Conservation (phyloP, 345 rosid genomes). For the Mangifera indica region DNA sequence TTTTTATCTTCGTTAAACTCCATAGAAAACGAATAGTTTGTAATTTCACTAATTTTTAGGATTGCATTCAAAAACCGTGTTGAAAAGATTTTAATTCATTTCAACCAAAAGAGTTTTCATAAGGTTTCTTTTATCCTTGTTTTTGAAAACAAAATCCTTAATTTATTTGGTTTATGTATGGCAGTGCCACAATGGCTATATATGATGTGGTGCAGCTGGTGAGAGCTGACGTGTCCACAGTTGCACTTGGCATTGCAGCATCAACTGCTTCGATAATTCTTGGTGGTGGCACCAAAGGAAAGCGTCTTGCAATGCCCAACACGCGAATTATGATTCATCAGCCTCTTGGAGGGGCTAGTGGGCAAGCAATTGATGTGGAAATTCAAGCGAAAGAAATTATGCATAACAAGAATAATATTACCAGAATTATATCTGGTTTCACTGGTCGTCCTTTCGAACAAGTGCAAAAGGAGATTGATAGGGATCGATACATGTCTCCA, state of each 20-base stretch:
- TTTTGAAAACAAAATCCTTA: neutral
- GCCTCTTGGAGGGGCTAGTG: constrained; percentile 91
- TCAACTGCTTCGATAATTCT: constrained; percentile 91
- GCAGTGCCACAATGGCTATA: constrained; percentile 95
- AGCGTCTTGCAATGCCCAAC: constrained; percentile 95
- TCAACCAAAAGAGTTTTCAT: too few relatives aligned
- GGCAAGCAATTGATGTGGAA: constrained; percentile 82
- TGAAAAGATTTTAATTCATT: too few relatives aligned
- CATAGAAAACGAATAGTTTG: too few relatives aligned
- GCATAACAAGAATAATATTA: constrained; percentile 74
- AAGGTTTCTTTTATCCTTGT: too few relatives aligned
- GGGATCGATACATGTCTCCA: constrained; percentile 92
- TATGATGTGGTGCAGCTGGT: constrained; percentile 86
- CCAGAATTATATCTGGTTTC: constrained; percentile 66
- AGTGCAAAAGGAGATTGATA: constrained; percentile 72
- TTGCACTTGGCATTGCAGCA: constrained; percentile 84
- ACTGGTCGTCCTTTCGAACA: constrained; percentile 77
- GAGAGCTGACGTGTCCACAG: constrained; percentile 87
- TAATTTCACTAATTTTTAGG: too few relatives aligned
- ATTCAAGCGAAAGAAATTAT: constrained; percentile 85
- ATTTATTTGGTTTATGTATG: constrained; percentile 9
- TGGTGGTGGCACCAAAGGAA: constrained; percentile 93
- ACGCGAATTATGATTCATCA: constrained; percentile 94
- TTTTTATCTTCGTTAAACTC: too few relatives aligned
- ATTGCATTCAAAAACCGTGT: too few relatives aligned